These are phyloP conservation scores for Colletotrichum gloeosporioides DNA, from an alignment of 2,329 filamentous ascomycete species.

Conservation along the genomic window DNA sequence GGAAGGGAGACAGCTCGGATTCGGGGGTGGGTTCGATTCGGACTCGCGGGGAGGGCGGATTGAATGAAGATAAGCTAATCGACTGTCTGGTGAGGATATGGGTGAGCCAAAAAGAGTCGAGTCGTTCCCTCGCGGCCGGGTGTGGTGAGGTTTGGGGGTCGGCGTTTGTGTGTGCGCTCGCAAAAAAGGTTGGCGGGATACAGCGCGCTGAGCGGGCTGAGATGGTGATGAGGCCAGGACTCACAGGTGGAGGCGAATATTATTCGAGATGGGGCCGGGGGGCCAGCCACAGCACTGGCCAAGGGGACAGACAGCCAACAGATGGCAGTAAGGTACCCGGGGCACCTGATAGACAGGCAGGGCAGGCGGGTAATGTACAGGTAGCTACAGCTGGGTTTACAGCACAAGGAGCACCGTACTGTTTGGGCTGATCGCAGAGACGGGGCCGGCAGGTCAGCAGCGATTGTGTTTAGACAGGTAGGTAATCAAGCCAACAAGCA, in stretches of 20 bases:
- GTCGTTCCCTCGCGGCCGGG: not conserved
- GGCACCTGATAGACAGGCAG: not conserved
- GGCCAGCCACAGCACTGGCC: slow-evolving; percentile 4
- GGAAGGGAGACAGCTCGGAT: not conserved
- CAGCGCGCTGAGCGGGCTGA: slow-evolving; percentile 18
- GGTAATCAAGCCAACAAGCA: not conserved
- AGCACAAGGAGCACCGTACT: not conserved
- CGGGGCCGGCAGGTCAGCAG: not conserved
- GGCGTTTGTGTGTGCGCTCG: slow-evolving; percentile 20
- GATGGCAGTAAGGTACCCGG: not conserved
- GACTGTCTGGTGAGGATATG: not conserved
- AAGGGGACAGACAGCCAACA: slow-evolving; percentile 1
- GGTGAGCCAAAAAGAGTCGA: not conserved
- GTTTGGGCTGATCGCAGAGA: not conserved
- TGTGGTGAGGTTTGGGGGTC: not conserved
- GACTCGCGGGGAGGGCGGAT: not conserved
- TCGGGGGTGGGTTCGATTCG: slow-evolving; percentile 8
- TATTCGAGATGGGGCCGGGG: slow-evolving; percentile 18
- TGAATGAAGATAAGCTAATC: not conserved
- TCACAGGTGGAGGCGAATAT: slow-evolving; percentile 22
- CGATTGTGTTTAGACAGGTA: not conserved
- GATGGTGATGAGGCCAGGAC: slow-evolving; percentile 17
- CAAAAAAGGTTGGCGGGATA: slow-evolving; percentile 17
- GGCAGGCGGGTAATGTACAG: not conserved
- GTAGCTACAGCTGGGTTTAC: not conserved